phyloP scores from a whole-genome alignment of 768 basidiomycete species.

The Pulveroboletus sp. region DNA sequence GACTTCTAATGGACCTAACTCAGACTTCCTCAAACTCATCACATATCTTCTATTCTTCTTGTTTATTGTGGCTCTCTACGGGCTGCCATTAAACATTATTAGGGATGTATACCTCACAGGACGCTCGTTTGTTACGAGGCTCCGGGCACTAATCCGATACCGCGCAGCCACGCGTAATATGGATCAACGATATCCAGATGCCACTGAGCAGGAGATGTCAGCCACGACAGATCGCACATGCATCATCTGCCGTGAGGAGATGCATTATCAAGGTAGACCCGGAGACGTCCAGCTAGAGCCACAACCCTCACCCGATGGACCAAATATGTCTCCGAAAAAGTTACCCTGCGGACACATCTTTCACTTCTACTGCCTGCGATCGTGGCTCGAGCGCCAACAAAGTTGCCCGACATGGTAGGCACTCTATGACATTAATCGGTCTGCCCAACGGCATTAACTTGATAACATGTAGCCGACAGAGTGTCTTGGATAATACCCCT shows the following conservation, averaged over 20 bases:
- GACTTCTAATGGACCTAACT: constrained; percentile 5
- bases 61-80: constrained; percentile 91
- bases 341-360: constrained; percentile 96
- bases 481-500: constrained; percentile 56
- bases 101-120: constrained; percentile 96
- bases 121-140: constrained; percentile 83
- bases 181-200: constrained; percentile 93
- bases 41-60: constrained; percentile 93
- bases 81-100: constrained; percentile 92
- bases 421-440: constrained; percentile 6
- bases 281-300: constrained; percentile 22
- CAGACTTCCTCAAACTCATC: constrained; percentile 90
- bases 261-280: constrained; percentile 47
- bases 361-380: constrained; percentile 94
- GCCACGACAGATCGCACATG: constrained; percentile 87
- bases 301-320: constrained; percentile 49
- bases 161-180: constrained; percentile 93
- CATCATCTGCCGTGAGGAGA: constrained; percentile 97
- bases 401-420: constrained; percentile 96
- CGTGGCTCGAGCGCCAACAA: constrained; percentile 98
- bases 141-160: constrained; percentile 87
- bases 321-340: constrained; percentile 95
- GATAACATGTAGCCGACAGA: constrained; percentile 54
- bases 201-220: constrained; percentile 78
- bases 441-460: constrained; percentile 1